Percentiles rank a stretch among this genome's conserved stretches.
Evolutionary conservation across 2,329 filamentous ascomycete genomes (phyloP).

Genomic region (Neonectria sp.): DNA sequence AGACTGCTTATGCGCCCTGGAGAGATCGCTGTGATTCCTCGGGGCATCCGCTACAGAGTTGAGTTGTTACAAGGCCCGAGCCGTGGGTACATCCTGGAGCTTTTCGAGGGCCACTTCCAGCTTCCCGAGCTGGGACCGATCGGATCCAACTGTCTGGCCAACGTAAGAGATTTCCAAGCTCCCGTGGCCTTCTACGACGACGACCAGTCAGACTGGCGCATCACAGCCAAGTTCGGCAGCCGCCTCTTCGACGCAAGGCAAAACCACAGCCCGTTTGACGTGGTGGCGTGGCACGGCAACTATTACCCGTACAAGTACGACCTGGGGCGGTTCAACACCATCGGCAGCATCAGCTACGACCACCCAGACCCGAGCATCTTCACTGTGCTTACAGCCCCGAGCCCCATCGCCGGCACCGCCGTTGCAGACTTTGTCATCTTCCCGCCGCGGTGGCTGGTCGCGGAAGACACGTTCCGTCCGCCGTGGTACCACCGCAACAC

Average conservation of each 20-base stretch:
- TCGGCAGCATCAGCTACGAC: slow-evolving; percentile 81
- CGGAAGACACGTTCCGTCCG: slow-evolving; percentile 78
- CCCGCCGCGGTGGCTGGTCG: slow-evolving; percentile 79
- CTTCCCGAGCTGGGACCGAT: slow-evolving; percentile 82
- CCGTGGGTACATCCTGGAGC: slow-evolving; percentile 81
- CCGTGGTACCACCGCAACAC: slow-evolving; percentile 82
- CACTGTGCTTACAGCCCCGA: slow-evolving; percentile 77
- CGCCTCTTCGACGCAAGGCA: slow-evolving; percentile 76
- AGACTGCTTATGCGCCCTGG: slow-evolving; percentile 81
- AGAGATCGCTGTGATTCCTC: slow-evolving; percentile 83
- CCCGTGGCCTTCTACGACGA: slow-evolving; percentile 80
- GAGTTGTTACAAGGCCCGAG: slow-evolving; percentile 73
- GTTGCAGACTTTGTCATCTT: slow-evolving; percentile 82
- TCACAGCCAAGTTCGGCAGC: slow-evolving; percentile 78
- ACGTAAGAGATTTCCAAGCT: slow-evolving; percentile 81
- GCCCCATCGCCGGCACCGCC: slow-evolving; percentile 73
- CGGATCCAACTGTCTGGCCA: slow-evolving; percentile 82
- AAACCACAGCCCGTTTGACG: slow-evolving; percentile 81
- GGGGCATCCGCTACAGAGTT: slow-evolving; percentile 82
- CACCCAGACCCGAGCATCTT: slow-evolving; percentile 86
- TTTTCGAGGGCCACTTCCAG: slow-evolving; percentile 80
- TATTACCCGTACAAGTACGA: slow-evolving; percentile 90
- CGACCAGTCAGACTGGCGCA: slow-evolving; percentile 75
- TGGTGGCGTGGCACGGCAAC: slow-evolving; percentile 85
- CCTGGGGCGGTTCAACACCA: slow-evolving; percentile 81